These are phyloP conservation scores for Cadophora sp. DNA, from an alignment of 2,329 filamentous ascomycete species.

Conservation along the genomic window DNA sequence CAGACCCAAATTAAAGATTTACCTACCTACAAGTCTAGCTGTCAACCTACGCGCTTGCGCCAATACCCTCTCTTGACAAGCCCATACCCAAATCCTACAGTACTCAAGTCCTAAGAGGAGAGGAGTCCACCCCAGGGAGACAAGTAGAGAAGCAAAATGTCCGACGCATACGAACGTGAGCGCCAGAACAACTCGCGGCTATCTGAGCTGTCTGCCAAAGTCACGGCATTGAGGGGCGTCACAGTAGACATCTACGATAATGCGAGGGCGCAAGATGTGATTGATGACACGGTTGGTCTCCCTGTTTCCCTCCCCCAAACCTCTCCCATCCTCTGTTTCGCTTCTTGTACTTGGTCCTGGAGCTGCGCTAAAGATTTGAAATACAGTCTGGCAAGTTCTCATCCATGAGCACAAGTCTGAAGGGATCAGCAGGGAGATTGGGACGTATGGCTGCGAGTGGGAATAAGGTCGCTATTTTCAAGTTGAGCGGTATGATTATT, in stretches of 20 bases:
- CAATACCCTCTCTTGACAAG: not conserved
- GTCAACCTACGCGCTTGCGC: not conserved
- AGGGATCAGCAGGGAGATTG: constrained; percentile 81
- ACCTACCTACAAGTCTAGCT: not conserved
- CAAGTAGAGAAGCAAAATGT: constrained; percentile 56
- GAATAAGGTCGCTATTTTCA: constrained; percentile 89
- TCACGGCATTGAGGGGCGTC: constrained; percentile 88
- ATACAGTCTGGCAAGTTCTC: constrained; percentile 91
- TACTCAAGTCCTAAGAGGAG: not conserved
- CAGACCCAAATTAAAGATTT: not conserved
- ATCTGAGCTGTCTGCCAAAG: constrained; percentile 88
- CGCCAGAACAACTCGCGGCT: constrained; percentile 95
- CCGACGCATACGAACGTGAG: constrained; percentile 80
- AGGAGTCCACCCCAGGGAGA: not conserved
- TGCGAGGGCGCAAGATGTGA: constrained; percentile 84
- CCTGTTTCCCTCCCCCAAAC: not conserved
- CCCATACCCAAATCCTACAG: not conserved
- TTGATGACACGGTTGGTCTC: constrained; percentile 79
- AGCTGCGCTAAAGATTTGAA: constrained; percentile 21
- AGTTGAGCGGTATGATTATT: constrained; percentile 84
- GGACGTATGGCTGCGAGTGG: constrained; percentile 90
- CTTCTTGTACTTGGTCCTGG: not conserved
- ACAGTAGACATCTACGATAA: constrained; percentile 99
- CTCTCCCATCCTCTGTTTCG: not conserved
- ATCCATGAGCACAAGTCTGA: constrained; percentile 80